phyloP scores from a whole-genome alignment of 139 green algal species.

The Chlorella vulgaris region DNA sequence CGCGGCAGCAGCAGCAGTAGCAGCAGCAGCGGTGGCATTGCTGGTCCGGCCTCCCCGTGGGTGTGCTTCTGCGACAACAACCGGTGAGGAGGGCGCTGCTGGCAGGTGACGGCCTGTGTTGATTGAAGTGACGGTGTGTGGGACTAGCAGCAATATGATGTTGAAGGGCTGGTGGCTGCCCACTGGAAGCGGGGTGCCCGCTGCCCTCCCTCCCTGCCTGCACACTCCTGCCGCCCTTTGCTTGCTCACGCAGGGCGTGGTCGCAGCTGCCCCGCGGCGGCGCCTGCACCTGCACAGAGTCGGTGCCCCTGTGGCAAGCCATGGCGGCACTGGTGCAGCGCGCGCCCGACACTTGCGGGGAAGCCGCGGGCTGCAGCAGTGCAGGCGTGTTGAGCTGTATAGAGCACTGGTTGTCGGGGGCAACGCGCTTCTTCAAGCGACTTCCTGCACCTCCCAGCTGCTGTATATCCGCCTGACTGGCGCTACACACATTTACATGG shows the following conservation, averaged over 20 bases:
- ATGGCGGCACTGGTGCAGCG: background rate
- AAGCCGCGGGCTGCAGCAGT: background rate
- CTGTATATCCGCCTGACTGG: no score
- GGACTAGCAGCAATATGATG: no score
- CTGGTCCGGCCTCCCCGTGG: background rate
- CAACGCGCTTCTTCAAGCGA: no score
- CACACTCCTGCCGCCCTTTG: no score
- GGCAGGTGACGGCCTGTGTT: no score
- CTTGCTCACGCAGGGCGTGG: background rate
- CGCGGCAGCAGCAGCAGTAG: background rate
- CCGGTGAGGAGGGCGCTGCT: background rate
- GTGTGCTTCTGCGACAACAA: background rate
- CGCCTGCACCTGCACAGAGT: conserved; percentile 2
- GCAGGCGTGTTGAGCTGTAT: background rate
- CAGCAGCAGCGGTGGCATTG: background rate
- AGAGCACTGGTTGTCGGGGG: no score
- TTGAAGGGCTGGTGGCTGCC: no score
- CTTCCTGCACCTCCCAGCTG: no score
- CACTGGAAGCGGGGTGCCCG: no score
- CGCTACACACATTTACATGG: no score
- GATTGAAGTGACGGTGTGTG: no score
- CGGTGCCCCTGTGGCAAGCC: background rate
- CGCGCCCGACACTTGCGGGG: background rate
- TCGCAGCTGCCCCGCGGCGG: background rate
- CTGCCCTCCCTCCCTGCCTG: no score